phyloP scores from a whole-genome alignment of 108 stramenopile genomes.

The Stephanodiscus triporus region DNA sequence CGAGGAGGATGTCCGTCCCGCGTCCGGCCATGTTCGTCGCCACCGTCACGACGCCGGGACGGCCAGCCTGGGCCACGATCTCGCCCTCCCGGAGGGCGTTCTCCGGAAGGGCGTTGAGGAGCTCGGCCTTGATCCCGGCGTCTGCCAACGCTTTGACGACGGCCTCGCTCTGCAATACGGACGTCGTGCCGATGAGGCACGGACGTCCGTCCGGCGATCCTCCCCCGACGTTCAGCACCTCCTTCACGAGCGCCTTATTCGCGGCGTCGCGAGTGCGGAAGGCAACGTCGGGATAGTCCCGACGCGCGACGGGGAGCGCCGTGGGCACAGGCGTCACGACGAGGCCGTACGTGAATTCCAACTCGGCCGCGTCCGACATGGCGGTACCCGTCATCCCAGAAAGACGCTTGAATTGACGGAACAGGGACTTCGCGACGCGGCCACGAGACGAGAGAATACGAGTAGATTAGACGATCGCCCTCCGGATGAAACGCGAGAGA shows the following conservation, averaged over 20 bases:
- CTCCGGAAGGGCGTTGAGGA: slow-evolving; percentile 93
- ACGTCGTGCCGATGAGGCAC: slow-evolving; percentile 94
- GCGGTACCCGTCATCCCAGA: slow-evolving; percentile 97
- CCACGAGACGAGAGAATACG: neutral
- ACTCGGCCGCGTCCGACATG: slow-evolving; percentile 84
- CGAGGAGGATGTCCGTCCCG: slow-evolving; percentile 95
- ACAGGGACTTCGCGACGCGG: slow-evolving; percentile 60
- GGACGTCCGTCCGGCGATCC: slow-evolving; percentile 80
- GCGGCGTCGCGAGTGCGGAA: slow-evolving; percentile 92
- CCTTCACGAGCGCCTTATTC: slow-evolving; percentile 81
- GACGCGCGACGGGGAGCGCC: slow-evolving; percentile 89
- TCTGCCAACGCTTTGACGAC: slow-evolving; percentile 81
- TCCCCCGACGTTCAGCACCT: slow-evolving; percentile 78
- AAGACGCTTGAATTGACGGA: slow-evolving; percentile 89
- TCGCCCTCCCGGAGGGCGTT: slow-evolving; percentile 92
- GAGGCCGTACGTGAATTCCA: slow-evolving; percentile 86
- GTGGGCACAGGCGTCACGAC: slow-evolving; percentile 89
- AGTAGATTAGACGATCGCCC: too few relatives aligned
- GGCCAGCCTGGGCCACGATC: slow-evolving; percentile 95
- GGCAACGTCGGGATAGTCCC: slow-evolving; percentile 93
- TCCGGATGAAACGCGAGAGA: neutral
- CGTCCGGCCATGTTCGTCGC: slow-evolving; percentile 98
- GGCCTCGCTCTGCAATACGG: slow-evolving; percentile 86
- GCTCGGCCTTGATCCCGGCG: slow-evolving; percentile 80
- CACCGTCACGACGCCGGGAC: slow-evolving; percentile 92